A percentile compares a stretch with the other conserved stretches of the same genome.
These are phyloP conservation scores for Plasmodium relictum DNA, from an alignment of 169 alveolate species.

Conservation along the genomic window DNA sequence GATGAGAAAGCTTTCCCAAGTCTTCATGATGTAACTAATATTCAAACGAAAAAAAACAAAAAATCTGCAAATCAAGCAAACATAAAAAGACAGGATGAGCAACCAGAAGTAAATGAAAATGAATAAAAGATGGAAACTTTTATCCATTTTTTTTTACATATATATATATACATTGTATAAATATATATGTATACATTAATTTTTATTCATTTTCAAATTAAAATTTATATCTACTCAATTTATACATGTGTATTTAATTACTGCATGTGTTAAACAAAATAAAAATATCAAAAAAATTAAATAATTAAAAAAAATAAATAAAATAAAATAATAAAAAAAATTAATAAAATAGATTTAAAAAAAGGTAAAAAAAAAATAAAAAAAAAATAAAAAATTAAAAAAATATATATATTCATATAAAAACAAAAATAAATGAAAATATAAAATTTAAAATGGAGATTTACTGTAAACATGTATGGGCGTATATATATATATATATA, in stretches of 20 bases:
- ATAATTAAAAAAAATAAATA: not conserved
- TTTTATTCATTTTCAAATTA: slow-evolving; percentile 24
- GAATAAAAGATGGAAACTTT: not conserved
- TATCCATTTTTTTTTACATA: not conserved
- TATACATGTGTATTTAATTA: slow-evolving; percentile 29
- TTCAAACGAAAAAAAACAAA: slow-evolving; percentile 51
- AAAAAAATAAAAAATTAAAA: slow-evolving; percentile 9
- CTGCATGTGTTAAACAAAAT: not conserved
- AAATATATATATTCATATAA: slow-evolving; percentile 9
- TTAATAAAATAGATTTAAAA: too few species aligned
- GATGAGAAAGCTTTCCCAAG: slow-evolving; percentile 76
- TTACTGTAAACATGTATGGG: not conserved
- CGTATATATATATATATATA: not conserved
- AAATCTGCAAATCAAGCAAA: slow-evolving; percentile 44
- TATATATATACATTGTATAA: not conserved
- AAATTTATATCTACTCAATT: slow-evolving; percentile 21
- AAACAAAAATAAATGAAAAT: not conserved
- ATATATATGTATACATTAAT: not conserved
- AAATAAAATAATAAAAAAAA: slow-evolving; percentile 11
- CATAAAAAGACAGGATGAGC: not conserved
- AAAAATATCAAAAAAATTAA: not conserved
- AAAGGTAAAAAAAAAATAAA: slow-evolving; percentile 11
- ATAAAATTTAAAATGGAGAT: slow-evolving; percentile 13
- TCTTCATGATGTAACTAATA: slow-evolving; percentile 68
- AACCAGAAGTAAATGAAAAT: not conserved